These are phyloP conservation scores for Perkinsus olseni DNA, from an alignment of 169 alveolate species.

Conservation along the genomic window DNA sequence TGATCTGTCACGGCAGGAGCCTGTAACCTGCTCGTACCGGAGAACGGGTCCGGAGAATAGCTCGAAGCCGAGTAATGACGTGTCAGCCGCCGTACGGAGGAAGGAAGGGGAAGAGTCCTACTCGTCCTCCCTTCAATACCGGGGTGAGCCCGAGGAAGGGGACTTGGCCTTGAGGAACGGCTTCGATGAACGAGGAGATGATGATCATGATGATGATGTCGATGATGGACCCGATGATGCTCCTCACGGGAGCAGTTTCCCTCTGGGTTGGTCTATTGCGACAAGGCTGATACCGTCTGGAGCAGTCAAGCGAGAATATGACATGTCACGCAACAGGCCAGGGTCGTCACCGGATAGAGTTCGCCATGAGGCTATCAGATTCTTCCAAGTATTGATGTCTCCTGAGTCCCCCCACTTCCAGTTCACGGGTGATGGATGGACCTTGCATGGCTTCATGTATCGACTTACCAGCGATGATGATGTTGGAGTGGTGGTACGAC, in stretches of 20 bases:
- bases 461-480: not conserved
- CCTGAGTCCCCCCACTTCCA: not conserved
- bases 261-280: not conserved
- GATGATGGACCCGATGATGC: no score
- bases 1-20: no score
- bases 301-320: not conserved
- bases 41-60: no score
- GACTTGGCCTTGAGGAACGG: no score
- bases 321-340: not conserved
- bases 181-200: no score
- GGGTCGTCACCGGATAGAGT: not conserved
- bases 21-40: no score
- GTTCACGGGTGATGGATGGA: not conserved
- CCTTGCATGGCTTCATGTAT: not conserved
- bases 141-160: no score
- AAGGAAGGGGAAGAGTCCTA: no score
- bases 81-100: no score
- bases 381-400: not conserved
- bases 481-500: not conserved
- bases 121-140: no score
- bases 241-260: not conserved
- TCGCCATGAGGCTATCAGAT: not conserved
- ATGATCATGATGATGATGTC: no score
- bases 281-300: not conserved
- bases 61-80: no score